Percentiles rank a stretch among this genome's conserved stretches.
phyloP scores from a whole-genome alignment of 345 rosid species.

The Pistacia atlantica region DNA sequence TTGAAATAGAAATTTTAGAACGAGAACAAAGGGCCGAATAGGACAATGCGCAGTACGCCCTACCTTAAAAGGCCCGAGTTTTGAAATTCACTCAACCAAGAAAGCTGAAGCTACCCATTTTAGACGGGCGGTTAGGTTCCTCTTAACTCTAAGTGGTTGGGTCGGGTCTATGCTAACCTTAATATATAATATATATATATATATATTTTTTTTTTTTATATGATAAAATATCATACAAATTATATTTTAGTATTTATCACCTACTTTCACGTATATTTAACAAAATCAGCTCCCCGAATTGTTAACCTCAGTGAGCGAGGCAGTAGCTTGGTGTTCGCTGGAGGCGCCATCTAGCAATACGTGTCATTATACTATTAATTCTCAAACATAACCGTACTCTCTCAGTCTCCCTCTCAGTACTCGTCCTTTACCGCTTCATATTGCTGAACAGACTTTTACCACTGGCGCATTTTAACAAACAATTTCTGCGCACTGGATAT shows the following conservation, averaged over 20 bases:
- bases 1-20: not conserved
- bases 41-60: not conserved
- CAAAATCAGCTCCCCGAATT: no score
- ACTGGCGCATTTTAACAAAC: constrained; percentile 49
- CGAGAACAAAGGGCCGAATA: not conserved
- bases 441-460: not conserved
- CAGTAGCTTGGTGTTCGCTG: not conserved
- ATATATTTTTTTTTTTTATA: no score
- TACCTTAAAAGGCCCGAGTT: not conserved
- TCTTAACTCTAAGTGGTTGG: not conserved
- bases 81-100: not conserved
- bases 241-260: no score
- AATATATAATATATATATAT: no score
- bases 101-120: not conserved
- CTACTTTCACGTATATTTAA: no score
- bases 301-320: no score
- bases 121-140: not conserved
- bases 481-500: constrained; percentile 21
- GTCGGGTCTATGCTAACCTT: no score
- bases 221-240: no score
- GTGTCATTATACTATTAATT: constrained; percentile 32
- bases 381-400: not conserved
- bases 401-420: not conserved
- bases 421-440: not conserved
- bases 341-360: constrained; percentile 20